Percentiles rank a stretch among this genome's conserved stretches.
Conservation (phyloP, 495 filamentous ascomycete species). For the Umbilicaria muhlenbergii region DNA sequence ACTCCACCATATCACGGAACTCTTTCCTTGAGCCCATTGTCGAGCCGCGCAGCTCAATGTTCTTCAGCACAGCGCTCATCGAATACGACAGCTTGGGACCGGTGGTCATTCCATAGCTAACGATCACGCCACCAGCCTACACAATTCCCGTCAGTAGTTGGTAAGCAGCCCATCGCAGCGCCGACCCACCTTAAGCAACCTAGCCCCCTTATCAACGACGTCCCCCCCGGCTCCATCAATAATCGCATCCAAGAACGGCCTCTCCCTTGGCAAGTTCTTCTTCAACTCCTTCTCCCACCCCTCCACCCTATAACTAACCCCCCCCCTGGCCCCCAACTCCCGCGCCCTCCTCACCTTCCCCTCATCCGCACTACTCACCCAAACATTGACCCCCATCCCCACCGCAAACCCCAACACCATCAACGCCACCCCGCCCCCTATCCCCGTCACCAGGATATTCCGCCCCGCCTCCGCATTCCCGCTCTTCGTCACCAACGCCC, state of each 20-base stretch:
- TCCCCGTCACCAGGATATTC: constrained; percentile 60
- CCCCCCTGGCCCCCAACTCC: constrained; percentile 50
- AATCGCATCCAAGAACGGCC: constrained; percentile 48
- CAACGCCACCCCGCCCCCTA: constrained; percentile 68
- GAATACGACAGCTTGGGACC: constrained; percentile 55
- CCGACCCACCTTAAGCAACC: constrained; percentile 36
- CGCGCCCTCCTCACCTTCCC: constrained; percentile 50
- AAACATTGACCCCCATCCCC: constrained; percentile 47
- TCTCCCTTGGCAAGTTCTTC: constrained; percentile 30
- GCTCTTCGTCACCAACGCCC: constrained; percentile 61
- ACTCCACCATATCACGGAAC: constrained; percentile 62
- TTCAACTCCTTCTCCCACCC: constrained; percentile 56
- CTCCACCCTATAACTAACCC: constrained; percentile 48
- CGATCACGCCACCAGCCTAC: constrained; percentile 47
- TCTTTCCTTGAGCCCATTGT: constrained; percentile 68
- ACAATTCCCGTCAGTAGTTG: not conserved
- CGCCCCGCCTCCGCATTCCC: constrained; percentile 39
- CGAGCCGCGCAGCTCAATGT: constrained; percentile 53
- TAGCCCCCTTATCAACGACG: constrained; percentile 40
- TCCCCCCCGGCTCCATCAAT: constrained; percentile 69
- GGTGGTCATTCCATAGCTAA: constrained; percentile 65
- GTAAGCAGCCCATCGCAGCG: not conserved
- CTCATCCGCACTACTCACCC: constrained; percentile 47
- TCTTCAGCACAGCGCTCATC: constrained; percentile 58
- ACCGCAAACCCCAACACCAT: constrained; percentile 52